A percentile compares a stretch with the other conserved stretches of the same genome.
Conservation (phyloP, 1,284 basidiomycete genomes). For the Neolentinus lepideus region DNA sequence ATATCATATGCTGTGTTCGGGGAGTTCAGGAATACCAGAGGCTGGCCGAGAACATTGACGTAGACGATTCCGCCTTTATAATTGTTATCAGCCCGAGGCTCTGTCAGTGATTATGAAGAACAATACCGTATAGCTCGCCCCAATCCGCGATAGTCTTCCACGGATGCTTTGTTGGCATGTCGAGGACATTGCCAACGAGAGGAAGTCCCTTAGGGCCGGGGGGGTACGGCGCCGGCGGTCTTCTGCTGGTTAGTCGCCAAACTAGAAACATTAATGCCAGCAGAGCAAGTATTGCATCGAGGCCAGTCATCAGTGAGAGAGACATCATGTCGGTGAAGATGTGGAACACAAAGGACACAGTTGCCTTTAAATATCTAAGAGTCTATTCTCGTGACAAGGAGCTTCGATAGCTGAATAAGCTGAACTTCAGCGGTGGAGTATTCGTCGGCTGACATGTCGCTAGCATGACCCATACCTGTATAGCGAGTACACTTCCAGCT, state of each 20-base stretch:
- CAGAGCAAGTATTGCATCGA: background rate
- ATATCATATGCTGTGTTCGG: slow-evolving; percentile 15
- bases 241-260: background rate
- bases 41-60: slow-evolving; percentile 17
- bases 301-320: background rate
- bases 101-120: background rate
- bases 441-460: too few relatives aligned
- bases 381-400: too few relatives aligned
- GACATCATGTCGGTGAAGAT: background rate
- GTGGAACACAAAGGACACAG: too few relatives aligned
- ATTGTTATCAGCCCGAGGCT: background rate
- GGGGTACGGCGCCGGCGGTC: slow-evolving; percentile 11
- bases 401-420: too few relatives aligned
- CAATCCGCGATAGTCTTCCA: slow-evolving; percentile 15
- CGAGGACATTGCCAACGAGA: slow-evolving; percentile 20
- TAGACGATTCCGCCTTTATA: slow-evolving; percentile 18
- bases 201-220: slow-evolving; percentile 21
- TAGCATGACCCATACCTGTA: too few relatives aligned
- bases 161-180: slow-evolving; percentile 17
- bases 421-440: too few relatives aligned
- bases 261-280: slow-evolving; percentile 1
- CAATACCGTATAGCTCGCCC: slow-evolving; percentile 13
- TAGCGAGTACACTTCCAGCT: too few relatives aligned
- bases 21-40: slow-evolving; percentile 20
- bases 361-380: too few relatives aligned